Percentiles rank a stretch among this genome's conserved stretches.
Conservation (phyloP, 805 yeast genomes). For the Komagataella ulmi region DNA sequence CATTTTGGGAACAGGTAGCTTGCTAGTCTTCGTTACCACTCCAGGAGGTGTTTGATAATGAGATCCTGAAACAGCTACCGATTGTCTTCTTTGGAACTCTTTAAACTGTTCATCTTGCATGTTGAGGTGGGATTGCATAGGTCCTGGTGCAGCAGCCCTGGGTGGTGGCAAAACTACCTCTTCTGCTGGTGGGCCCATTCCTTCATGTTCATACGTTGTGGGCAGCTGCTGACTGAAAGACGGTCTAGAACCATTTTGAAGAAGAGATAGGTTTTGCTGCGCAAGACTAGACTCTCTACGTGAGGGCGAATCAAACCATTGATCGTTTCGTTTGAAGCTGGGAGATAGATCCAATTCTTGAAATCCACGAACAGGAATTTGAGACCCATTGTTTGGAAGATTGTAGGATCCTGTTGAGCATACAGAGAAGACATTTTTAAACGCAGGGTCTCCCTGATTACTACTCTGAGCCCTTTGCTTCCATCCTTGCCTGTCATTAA, state of each 20-base stretch:
- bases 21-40: neutral
- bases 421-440: neutral
- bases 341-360: constrained; percentile 2
- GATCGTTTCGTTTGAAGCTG: neutral
- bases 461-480: neutral
- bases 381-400: neutral
- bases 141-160: constrained; percentile 3
- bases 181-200: neutral
- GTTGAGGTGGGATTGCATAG: constrained; percentile 1
- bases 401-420: neutral
- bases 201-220: constrained; percentile 2
- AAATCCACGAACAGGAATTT: constrained; percentile 1
- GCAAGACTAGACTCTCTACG: neutral
- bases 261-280: neutral
- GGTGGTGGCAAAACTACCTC: constrained; percentile 1
- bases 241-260: neutral
- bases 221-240: constrained; percentile 2
- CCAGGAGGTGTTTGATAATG: neutral
- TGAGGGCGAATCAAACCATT: neutral
- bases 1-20: constrained; percentile 27
- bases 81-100: constrained; percentile 1
- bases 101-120: constrained; percentile 1
- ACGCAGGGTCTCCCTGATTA: neutral
- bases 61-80: constrained; percentile 1
- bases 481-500: neutral